Conservation (phyloP, 805 yeast species). For the Monosporozyma servazzii region DNA sequence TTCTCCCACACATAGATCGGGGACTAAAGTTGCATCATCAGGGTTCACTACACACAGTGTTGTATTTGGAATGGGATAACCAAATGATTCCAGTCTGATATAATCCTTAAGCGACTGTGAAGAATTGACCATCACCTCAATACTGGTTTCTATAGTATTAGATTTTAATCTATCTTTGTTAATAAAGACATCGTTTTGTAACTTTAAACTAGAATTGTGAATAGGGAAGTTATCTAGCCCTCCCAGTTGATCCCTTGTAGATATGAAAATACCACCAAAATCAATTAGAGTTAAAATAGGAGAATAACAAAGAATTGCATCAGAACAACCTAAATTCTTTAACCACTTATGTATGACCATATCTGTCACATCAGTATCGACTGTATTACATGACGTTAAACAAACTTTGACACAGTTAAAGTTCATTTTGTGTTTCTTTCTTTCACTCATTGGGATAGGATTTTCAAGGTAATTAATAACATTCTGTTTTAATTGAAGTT, state of each 20-base stretch:
- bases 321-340: slow-evolving; percentile 76
- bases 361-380: slow-evolving; percentile 88
- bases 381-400: slow-evolving; percentile 74
- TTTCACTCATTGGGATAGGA: slow-evolving; percentile 77
- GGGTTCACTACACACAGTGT: slow-evolving; percentile 91
- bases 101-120: slow-evolving; percentile 35
- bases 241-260: slow-evolving; percentile 80
- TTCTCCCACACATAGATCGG: slow-evolving; percentile 81
- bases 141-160: slow-evolving; percentile 25
- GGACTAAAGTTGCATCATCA: slow-evolving; percentile 68
- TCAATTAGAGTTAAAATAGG: slow-evolving; percentile 86
- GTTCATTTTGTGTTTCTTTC: slow-evolving; percentile 65
- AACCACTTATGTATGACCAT: slow-evolving; percentile 85
- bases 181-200: slow-evolving; percentile 29
- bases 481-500: slow-evolving; percentile 79
- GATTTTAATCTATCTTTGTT: slow-evolving; percentile 30
- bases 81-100: slow-evolving; percentile 81
- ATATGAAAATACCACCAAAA: slow-evolving; percentile 91
- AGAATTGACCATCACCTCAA: slow-evolving; percentile 25
- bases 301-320: slow-evolving; percentile 66
- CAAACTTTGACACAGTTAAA: slow-evolving; percentile 82
- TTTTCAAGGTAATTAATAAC: slow-evolving; percentile 86
- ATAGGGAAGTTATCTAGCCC: slow-evolving; percentile 26
- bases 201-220: slow-evolving; percentile 21
- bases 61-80: slow-evolving; percentile 90